phyloP scores from a whole-genome alignment of 2,329 filamentous ascomycete genomes.

The Diaporthe sp. region DNA sequence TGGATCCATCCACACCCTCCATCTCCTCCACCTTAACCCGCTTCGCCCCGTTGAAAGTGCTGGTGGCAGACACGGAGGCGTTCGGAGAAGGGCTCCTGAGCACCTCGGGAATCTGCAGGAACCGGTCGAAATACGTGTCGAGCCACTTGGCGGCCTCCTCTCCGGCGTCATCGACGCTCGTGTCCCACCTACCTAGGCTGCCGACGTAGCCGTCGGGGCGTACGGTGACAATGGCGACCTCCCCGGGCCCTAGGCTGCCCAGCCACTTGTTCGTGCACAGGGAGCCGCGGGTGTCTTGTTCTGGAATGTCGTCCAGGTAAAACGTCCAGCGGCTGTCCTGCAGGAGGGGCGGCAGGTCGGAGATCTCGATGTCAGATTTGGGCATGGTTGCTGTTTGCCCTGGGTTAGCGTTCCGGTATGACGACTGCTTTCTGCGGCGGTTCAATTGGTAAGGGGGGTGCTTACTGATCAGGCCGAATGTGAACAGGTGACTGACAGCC shows the following conservation, averaged over 20 bases:
- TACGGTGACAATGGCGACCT: slow-evolving; percentile 74
- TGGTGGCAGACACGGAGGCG: slow-evolving; percentile 24
- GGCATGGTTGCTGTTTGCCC: slow-evolving; percentile 61
- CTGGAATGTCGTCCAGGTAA: slow-evolving; percentile 74
- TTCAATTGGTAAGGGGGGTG: slow-evolving; percentile 31
- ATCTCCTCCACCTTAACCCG: slow-evolving; percentile 21
- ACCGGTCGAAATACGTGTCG: slow-evolving; percentile 64
- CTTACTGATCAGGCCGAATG: slow-evolving; percentile 75
- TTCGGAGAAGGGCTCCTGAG: slow-evolving; percentile 32
- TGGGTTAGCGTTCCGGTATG: slow-evolving; percentile 37
- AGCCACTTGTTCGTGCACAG: slow-evolving; percentile 77
- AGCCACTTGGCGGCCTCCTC: slow-evolving; percentile 64
- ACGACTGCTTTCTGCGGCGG: neutral
- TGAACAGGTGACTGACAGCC: slow-evolving; percentile 74
- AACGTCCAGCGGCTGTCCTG: slow-evolving; percentile 77
- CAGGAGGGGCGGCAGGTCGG: slow-evolving; percentile 69
- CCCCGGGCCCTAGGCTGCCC: slow-evolving; percentile 63
- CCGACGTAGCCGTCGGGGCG: slow-evolving; percentile 81
- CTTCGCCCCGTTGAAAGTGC: slow-evolving; percentile 8
- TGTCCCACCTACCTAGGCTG: slow-evolving; percentile 66
- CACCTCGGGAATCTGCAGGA: slow-evolving; percentile 58
- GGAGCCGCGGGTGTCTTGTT: slow-evolving; percentile 61
- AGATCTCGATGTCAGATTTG: slow-evolving; percentile 72
- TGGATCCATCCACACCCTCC: neutral
- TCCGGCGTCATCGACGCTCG: slow-evolving; percentile 60